Conservation (phyloP, 2,329 filamentous ascomycete species). For the Epichloe typhina region DNA sequence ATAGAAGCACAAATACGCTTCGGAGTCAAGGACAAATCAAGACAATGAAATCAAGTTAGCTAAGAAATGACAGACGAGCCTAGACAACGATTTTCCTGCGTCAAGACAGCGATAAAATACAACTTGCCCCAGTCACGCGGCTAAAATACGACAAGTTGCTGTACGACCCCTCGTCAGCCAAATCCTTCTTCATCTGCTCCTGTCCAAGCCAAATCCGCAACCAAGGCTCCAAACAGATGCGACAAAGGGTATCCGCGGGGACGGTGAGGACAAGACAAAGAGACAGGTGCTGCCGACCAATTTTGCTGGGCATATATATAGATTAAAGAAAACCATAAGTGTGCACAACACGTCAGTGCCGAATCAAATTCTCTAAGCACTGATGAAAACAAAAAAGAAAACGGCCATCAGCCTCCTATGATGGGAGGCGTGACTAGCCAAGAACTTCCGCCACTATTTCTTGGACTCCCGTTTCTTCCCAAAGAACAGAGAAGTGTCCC, state of each 20-base stretch:
- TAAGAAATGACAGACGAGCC: conserved; percentile 24
- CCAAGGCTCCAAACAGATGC: conserved; percentile 19
- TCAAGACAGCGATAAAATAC: conserved; percentile 19
- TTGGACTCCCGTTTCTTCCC: neutral
- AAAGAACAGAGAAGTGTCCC: neutral
- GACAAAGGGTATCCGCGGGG: conserved; percentile 16
- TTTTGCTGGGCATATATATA: conserved; percentile 9
- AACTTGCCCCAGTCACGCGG: conserved; percentile 20
- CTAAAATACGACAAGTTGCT: conserved; percentile 29
- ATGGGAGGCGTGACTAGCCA: neutral
- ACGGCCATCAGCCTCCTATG: neutral
- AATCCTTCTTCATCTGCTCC: conserved; percentile 20
- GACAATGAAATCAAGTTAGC: conserved; percentile 25
- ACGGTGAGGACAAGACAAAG: conserved; percentile 11
- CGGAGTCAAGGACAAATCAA: conserved; percentile 8
- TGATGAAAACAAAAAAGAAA: conserved; percentile 9
- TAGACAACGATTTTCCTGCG: conserved; percentile 16
- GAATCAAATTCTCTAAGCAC: neutral
- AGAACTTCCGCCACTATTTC: neutral
- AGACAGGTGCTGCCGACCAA: conserved; percentile 6
- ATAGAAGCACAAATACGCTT: conserved; percentile 3
- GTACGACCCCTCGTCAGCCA: conserved; percentile 15
- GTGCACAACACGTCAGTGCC: conserved; percentile 7
- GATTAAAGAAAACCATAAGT: conserved; percentile 10
- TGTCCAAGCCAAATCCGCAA: conserved; percentile 20